Evolutionary conservation across 306 rosid genomes (phyloP).

Genomic region (Malus orientalis): DNA sequence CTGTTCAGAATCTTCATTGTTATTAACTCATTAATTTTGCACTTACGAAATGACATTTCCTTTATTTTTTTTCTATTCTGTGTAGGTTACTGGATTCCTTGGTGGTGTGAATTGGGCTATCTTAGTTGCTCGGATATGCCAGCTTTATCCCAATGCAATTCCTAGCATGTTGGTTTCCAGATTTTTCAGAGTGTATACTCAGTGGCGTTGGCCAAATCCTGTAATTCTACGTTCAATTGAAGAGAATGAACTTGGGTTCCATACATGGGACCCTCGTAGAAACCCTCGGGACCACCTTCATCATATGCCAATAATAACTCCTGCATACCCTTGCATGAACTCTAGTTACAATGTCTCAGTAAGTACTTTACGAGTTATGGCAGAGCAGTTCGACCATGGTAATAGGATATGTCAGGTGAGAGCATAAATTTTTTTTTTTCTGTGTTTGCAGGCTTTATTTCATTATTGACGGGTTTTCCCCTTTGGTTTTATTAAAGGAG

Average conservation of each 20-base stretch:
- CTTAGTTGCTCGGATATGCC: conserved; percentile 89
- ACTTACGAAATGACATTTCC: neutral
- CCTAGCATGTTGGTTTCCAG: conserved; percentile 96
- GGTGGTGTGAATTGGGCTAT: conserved; percentile 99
- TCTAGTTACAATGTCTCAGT: conserved; percentile 94
- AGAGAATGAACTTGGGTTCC: conserved; percentile 83
- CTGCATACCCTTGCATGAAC: conserved; percentile 99
- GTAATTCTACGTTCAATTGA: conserved; percentile 90
- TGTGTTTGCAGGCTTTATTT: neutral
- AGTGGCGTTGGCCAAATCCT: conserved; percentile 99
- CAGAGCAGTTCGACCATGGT: conserved; percentile 78
- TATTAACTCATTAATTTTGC: neutral
- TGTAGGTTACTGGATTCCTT: conserved; percentile 94
- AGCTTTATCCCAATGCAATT: conserved; percentile 95
- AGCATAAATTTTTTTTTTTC: neutral
- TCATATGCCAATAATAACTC: conserved; percentile 95
- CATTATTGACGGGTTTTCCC: neutral
- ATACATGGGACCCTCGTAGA: conserved; percentile 93
- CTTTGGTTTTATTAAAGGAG: conserved; percentile 51
- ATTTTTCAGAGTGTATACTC: conserved; percentile 95
- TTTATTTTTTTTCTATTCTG: conserved; percentile 1
- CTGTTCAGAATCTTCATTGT: neutral
- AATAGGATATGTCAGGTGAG: conserved; percentile 79
- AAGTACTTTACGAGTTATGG: conserved; percentile 97
- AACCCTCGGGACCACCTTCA: conserved; percentile 78